phyloP scores from a whole-genome alignment of 2,329 filamentous ascomycete genomes.

The Verticillium albo-atrum region DNA sequence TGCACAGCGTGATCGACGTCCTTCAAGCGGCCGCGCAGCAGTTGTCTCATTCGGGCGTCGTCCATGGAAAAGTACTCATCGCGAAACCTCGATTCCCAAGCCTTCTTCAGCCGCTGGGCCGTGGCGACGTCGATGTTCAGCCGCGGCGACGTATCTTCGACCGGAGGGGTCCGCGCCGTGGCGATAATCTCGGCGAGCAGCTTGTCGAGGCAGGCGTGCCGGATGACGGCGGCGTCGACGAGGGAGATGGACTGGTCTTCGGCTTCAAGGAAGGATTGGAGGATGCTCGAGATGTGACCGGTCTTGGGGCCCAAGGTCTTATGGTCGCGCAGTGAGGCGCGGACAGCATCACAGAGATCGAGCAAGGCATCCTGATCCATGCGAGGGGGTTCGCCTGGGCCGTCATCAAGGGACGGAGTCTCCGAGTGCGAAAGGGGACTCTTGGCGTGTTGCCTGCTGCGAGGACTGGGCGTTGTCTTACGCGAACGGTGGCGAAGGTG shows the following conservation, averaged over 20 bases:
- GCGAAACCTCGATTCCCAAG: slow-evolving; percentile 39
- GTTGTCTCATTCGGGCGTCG: slow-evolving; percentile 29
- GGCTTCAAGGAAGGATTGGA: slow-evolving; percentile 32
- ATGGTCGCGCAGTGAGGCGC: slow-evolving; percentile 26
- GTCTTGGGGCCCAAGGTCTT: slow-evolving; percentile 25
- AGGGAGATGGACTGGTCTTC: slow-evolving; percentile 27
- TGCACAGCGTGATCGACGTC: slow-evolving; percentile 34
- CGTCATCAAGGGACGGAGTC: slow-evolving; percentile 3
- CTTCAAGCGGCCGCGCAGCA: slow-evolving; percentile 33
- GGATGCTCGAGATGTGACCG: slow-evolving; percentile 31
- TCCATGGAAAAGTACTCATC: slow-evolving; percentile 42
- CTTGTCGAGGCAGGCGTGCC: slow-evolving; percentile 35
- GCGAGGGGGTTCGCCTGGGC: not conserved
- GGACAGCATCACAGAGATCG: slow-evolving; percentile 36
- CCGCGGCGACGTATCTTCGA: slow-evolving; percentile 21
- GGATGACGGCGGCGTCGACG: slow-evolving; percentile 34
- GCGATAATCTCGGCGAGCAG: slow-evolving; percentile 34
- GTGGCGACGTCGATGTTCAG: slow-evolving; percentile 25
- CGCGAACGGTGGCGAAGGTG: not conserved
- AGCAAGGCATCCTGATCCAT: slow-evolving; percentile 19
- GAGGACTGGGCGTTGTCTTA: not conserved
- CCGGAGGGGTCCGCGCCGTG: slow-evolving; percentile 18
- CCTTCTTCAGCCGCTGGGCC: slow-evolving; percentile 33
- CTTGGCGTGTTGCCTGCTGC: not conserved
- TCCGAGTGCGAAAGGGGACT: slow-evolving; percentile 1